Percentiles rank a stretch among this genome's conserved stretches.
Conservation (phyloP, 108 stramenopile species). For the Fragilaria radians region DNA sequence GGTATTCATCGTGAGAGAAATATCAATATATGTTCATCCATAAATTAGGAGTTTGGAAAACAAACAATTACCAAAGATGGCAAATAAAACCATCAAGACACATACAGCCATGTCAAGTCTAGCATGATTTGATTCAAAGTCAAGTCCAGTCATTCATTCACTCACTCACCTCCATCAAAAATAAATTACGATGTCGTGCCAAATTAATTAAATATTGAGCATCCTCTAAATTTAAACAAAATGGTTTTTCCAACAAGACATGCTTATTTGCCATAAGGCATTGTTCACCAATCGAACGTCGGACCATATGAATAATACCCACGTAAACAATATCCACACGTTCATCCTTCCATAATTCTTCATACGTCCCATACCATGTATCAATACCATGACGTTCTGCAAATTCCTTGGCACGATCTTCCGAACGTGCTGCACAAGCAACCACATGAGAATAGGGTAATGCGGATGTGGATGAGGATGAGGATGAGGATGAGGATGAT, state of each 20-base stretch:
- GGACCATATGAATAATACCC: conserved; percentile 51
- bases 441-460: conserved; percentile 7
- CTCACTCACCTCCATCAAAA: conserved; percentile 61
- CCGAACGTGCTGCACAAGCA: conserved; percentile 7
- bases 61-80: too few species aligned
- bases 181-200: conserved; percentile 57
- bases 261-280: conserved; percentile 56
- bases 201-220: conserved; percentile 50
- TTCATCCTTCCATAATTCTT: conserved; percentile 49
- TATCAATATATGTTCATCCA: too few species aligned
- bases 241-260: conserved; percentile 77
- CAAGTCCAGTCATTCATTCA: not conserved
- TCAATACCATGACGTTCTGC: conserved; percentile 32
- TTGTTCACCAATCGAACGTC: conserved; percentile 36
- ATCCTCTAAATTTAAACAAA: conserved; percentile 57
- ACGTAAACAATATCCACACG: conserved; percentile 63
- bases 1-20: not conserved
- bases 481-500: too few species aligned
- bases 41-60: too few species aligned
- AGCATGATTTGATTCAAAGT: not conserved
- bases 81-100: too few species aligned
- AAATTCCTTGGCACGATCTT: conserved; percentile 8
- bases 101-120: too few species aligned
- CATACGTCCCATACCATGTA: conserved; percentile 46
- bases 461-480: too few species aligned